Conservation (phyloP, 345 rosid genomes). For the Salix suchowensis region DNA sequence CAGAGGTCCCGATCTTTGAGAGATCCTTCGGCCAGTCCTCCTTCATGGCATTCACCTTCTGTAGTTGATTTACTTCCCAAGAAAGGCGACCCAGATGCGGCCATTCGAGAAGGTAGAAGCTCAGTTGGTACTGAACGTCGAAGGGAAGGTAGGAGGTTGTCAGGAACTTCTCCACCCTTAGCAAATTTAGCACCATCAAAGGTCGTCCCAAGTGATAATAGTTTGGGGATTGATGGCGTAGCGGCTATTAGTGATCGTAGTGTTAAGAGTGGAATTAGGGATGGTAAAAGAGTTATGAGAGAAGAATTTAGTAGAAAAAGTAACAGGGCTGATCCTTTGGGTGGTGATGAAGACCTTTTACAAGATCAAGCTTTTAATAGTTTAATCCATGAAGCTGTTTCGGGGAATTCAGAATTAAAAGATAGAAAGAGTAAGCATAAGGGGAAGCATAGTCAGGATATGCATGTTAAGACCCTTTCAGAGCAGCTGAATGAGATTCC, state of each 20-base stretch:
- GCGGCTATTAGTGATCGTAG: conserved; percentile 44
- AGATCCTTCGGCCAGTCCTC: conserved; percentile 90
- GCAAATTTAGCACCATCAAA: conserved; percentile 48
- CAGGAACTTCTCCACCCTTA: conserved; percentile 54
- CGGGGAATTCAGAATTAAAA: conserved; percentile 44
- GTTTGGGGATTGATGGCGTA: conserved; percentile 22
- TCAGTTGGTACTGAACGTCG: conserved; percentile 51
- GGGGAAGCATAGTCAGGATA: conserved; percentile 48
- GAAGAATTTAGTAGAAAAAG: conserved; percentile 59
- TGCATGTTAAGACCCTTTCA: conserved; percentile 52
- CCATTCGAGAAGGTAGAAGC: conserved; percentile 50
- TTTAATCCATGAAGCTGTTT: conserved; percentile 42
- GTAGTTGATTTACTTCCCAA: conserved; percentile 59
- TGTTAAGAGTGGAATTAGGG: conserved; percentile 45
- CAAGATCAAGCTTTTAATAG: conserved; percentile 34
- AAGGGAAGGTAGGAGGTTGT: conserved; percentile 53
- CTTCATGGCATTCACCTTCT: conserved; percentile 79
- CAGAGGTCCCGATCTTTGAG: conserved; percentile 87
- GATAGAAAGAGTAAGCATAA: conserved; percentile 41
- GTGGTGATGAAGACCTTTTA: conserved; percentile 32
- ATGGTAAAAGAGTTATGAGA: conserved; percentile 59
- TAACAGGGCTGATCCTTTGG: conserved; percentile 34
- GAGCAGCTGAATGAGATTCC: conserved; percentile 61
- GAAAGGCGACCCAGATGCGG: conserved; percentile 44
- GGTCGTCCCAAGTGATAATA: conserved; percentile 53